Conservation (phyloP, 1,284 basidiomycete species). For the Microbotryum intermedium region DNA sequence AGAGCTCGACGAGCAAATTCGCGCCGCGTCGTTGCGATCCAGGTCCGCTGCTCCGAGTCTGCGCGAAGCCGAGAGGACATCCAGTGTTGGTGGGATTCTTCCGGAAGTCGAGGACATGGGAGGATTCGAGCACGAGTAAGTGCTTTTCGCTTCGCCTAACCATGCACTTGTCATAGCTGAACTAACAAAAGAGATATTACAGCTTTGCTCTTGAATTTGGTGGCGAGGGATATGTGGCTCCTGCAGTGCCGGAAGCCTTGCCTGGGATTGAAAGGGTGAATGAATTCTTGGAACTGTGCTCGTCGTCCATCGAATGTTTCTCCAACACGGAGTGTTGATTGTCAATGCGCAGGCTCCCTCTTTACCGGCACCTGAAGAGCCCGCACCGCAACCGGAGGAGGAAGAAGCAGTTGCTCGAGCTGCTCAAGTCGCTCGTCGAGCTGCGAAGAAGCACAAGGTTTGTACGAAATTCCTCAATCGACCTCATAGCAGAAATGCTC, state of each 20-base stretch:
- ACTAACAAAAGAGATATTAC: background rate
- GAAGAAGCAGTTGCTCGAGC: background rate
- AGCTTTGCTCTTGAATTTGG: background rate
- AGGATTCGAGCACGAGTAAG: background rate
- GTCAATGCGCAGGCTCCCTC: too few species aligned
- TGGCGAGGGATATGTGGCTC: background rate
- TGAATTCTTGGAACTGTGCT: too few species aligned
- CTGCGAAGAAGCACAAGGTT: background rate
- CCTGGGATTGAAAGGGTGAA: too few species aligned
- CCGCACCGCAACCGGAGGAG: background rate
- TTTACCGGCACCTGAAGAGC: background rate
- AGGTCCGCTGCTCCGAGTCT: background rate
- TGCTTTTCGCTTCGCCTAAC: too few species aligned
- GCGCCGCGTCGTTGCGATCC: conserved; percentile 1
- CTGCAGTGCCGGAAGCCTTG: background rate
- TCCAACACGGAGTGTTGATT: too few species aligned
- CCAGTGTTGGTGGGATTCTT: background rate
- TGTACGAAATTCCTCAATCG: too few species aligned
- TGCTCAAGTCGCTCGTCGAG: background rate
- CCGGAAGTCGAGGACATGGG: background rate
- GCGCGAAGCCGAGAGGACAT: background rate
- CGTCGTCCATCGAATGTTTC: too few species aligned
- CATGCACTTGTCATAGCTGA: background rate
- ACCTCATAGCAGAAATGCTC: too few species aligned
- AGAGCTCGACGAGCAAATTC: conserved; percentile 19